Evolutionary conservation across 108 stramenopile species (phyloP).

Genomic region (Cyclotella distinguenda): DNA sequence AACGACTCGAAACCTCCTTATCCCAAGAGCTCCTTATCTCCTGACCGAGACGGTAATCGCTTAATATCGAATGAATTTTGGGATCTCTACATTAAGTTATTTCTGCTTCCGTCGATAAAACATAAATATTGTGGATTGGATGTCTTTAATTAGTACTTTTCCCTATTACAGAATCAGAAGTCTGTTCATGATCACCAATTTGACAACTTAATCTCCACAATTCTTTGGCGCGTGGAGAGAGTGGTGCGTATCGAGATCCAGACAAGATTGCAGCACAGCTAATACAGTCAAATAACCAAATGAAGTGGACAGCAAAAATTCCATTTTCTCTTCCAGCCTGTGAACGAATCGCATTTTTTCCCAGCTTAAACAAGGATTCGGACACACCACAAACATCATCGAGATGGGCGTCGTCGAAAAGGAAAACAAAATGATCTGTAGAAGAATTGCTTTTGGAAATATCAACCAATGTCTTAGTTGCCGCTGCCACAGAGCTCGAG

Average conservation of each 20-base stretch:
- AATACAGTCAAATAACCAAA: constrained; percentile 80
- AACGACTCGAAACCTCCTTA: too few relatives aligned
- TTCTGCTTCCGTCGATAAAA: too few relatives aligned
- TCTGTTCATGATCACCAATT: not conserved
- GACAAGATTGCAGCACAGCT: constrained; percentile 55
- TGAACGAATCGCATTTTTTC: constrained; percentile 8
- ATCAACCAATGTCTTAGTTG: constrained; percentile 17
- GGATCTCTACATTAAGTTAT: too few relatives aligned
- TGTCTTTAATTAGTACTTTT: too few relatives aligned
- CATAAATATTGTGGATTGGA: too few relatives aligned
- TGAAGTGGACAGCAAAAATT: constrained; percentile 52
- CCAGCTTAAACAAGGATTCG: constrained; percentile 30
- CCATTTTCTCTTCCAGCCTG: not conserved
- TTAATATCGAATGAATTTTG: too few relatives aligned
- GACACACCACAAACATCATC: constrained; percentile 45
- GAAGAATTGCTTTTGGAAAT: constrained; percentile 8
- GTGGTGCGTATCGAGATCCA: constrained; percentile 45
- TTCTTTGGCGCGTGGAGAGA: constrained; percentile 29
- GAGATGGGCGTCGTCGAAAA: constrained; percentile 55
- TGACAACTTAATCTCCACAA: constrained; percentile 34
- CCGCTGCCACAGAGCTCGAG: constrained; percentile 37
- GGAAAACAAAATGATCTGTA: constrained; percentile 41
- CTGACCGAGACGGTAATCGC: too few relatives aligned
- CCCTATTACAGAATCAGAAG: not conserved
- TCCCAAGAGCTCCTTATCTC: too few relatives aligned